Conservation (phyloP, 139 green algal genomes). For the Chlorella sp. region DNA sequence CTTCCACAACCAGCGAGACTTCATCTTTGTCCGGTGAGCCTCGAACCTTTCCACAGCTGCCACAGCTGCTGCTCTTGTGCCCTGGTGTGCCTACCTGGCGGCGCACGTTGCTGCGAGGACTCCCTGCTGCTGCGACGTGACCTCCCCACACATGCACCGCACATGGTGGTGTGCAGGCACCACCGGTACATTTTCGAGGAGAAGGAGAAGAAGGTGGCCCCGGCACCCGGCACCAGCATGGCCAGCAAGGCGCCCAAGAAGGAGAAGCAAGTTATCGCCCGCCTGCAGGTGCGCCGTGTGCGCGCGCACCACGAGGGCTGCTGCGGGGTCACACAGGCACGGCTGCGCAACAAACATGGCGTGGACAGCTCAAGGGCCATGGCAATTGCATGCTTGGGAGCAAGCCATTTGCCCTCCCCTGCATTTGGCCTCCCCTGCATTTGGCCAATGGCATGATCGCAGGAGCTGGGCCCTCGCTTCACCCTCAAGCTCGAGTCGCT, state of each 20-base stretch:
- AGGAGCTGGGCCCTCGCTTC: slow-evolving; percentile 97
- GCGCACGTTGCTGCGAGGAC: too few species aligned
- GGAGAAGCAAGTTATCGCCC: slow-evolving; percentile 58
- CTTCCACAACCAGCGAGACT: slow-evolving; percentile 99
- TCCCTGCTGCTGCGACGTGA: too few species aligned
- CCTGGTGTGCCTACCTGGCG: not conserved
- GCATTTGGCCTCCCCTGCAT: too few species aligned
- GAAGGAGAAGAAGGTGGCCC: slow-evolving; percentile 45
- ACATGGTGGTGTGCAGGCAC: slow-evolving; percentile 50
- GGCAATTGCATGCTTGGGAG: too few species aligned
- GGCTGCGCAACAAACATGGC: too few species aligned
- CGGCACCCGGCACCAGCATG: slow-evolving; percentile 3
- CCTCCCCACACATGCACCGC: too few species aligned
- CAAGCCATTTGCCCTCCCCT: too few species aligned
- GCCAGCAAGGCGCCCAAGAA: slow-evolving; percentile 26
- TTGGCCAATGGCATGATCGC: slow-evolving; percentile 15
- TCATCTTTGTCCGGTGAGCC: slow-evolving; percentile 92
- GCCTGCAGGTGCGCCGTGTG: slow-evolving; percentile 70
- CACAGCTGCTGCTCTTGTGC: not conserved
- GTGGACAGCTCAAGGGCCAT: too few species aligned
- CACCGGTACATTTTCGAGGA: slow-evolving; percentile 93
- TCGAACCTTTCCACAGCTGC: not conserved
- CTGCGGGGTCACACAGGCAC: too few species aligned
- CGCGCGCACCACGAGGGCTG: too few species aligned
- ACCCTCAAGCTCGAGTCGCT: slow-evolving; percentile 87